Base-by-base conservation (phyloP, 2,329 filamentous ascomycete species). In the Trichothecium roseum region DNA sequence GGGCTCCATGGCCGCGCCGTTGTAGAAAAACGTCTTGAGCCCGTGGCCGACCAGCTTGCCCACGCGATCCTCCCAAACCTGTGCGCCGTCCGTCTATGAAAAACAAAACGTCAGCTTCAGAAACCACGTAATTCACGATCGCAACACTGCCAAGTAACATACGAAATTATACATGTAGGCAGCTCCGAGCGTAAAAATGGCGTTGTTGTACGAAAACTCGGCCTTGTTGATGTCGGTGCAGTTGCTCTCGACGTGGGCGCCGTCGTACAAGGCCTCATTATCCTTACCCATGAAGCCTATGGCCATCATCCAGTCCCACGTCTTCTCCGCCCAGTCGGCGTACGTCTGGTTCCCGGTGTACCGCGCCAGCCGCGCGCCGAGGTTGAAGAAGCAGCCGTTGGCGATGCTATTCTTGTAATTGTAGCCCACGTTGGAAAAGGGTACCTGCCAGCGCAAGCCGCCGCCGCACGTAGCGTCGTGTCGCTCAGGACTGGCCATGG, bases 371-470 rank as follows among this genome's bases (percentile, higher is more conserved):
- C 84, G 73, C 13, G 83, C 73, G n/a, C 68, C 73, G 15, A 79
- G 55, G 50, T 79, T 75, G 60, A 79, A 78, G 53, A 78, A 75
- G 47, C 69, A 70, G 30, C 71, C 74, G 42, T 77, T 78, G 17
- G 74, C 70, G 38, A 76, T 69, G 63, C 60, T 64, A 55, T 79
- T 79, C 54, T 79, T 91, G 65, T 88, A 87, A 49, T 79, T 68
- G 55, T 84, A 89, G 24, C 84, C 84, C 31, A 66, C 69, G 53
- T 88, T 86, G 46, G 80, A 77, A 5, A 71, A 64, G 44, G 78
- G 84, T 41, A 89, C 82, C 61, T 89, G 84, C 81, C 81, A 86
- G 45, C 81, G 69, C 42, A 88, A 55, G 15, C 83, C 84, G 30
- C 68, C 70, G 40, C 74, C 75, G 14, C 64, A 66, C 0, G 56